A percentile compares a stretch with the other conserved stretches of the same genome.
These are phyloP conservation scores for Lecanicillium sp. DNA, from an alignment of 2,329 filamentous ascomycete genomes.

Conservation along the genomic window DNA sequence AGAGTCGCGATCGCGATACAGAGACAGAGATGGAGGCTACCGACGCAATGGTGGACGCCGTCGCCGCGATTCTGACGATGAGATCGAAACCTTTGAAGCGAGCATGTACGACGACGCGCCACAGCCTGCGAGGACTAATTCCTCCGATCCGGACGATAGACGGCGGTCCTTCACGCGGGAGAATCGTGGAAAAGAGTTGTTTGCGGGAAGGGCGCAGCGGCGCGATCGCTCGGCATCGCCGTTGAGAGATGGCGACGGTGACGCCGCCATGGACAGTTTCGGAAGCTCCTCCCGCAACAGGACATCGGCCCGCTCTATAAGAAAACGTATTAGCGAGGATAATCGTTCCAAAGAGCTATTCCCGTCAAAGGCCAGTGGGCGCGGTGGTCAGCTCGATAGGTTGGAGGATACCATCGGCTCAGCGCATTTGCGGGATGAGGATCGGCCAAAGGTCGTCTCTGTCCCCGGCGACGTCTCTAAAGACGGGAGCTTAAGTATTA, in stretches of 20 bases:
- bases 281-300: conserved; percentile 26
- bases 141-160: conserved; percentile 20
- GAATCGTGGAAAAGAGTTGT: conserved; percentile 56
- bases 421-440: conserved; percentile 26
- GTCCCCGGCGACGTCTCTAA: conserved; percentile 35
- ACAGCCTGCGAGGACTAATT: conserved; percentile 18
- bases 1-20: conserved; percentile 52
- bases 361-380: conserved; percentile 21
- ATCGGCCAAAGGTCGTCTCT: conserved; percentile 51
- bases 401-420: conserved; percentile 31
- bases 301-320: conserved; percentile 24
- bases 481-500: conserved; percentile 48
- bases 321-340: conserved; percentile 21
- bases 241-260: conserved; percentile 31
- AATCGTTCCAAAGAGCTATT: conserved; percentile 31
- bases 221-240: conserved; percentile 48
- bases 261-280: conserved; percentile 27
- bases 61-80: conserved; percentile 38
- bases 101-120: conserved; percentile 75
- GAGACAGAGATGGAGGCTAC: conserved; percentile 42
- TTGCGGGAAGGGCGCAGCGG: conserved; percentile 33
- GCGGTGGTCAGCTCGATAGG: conserved; percentile 26
- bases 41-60: conserved; percentile 30
- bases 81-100: conserved; percentile 56
- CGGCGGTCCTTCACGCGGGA: conserved; percentile 20